Conservation (phyloP, 164 flowering plant genomes). For the Amborella trichopoda region DNA sequence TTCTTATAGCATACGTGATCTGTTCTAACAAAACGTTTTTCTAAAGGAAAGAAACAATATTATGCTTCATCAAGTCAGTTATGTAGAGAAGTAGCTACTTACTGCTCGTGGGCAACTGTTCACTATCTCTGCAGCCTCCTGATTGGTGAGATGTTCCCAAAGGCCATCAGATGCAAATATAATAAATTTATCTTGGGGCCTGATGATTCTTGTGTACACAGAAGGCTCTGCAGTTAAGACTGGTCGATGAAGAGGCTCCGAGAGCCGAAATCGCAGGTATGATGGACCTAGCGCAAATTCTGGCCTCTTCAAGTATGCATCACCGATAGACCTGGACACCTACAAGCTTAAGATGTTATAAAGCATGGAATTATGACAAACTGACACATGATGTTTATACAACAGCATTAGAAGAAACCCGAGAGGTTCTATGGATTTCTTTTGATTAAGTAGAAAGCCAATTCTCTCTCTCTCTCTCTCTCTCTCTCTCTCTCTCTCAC, state of each 20-base stretch:
- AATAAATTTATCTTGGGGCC: conserved; percentile 47
- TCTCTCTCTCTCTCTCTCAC: too few relatives aligned
- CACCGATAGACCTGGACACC: conserved; percentile 31
- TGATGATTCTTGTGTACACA: conserved; percentile 23
- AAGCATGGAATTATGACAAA: too few relatives aligned
- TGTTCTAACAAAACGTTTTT: background rate
- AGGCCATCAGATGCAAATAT: conserved; percentile 94
- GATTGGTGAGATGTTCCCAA: conserved; percentile 69
- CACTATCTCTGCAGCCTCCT: conserved; percentile 68
- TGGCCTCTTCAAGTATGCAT: conserved; percentile 60
- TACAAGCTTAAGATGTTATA: too few relatives aligned
- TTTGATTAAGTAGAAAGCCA: too few relatives aligned
- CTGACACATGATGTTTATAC: too few relatives aligned
- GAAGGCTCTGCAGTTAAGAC: conserved; percentile 66
- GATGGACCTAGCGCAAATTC: conserved; percentile 47
- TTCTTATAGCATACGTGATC: background rate
- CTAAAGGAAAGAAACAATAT: background rate
- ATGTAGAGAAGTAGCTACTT: conserved; percentile 11
- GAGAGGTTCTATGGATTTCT: too few relatives aligned
- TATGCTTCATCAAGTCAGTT: too few relatives aligned
- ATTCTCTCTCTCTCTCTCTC: too few relatives aligned
- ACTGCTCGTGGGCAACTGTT: conserved; percentile 44
- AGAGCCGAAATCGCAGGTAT: conserved; percentile 35
- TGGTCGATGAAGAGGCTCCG: conserved; percentile 49
- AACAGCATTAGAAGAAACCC: too few relatives aligned